Evolutionary conservation across 140 eudicot genomes (phyloP).

Genomic region (Erigeron philadelphicus): DNA sequence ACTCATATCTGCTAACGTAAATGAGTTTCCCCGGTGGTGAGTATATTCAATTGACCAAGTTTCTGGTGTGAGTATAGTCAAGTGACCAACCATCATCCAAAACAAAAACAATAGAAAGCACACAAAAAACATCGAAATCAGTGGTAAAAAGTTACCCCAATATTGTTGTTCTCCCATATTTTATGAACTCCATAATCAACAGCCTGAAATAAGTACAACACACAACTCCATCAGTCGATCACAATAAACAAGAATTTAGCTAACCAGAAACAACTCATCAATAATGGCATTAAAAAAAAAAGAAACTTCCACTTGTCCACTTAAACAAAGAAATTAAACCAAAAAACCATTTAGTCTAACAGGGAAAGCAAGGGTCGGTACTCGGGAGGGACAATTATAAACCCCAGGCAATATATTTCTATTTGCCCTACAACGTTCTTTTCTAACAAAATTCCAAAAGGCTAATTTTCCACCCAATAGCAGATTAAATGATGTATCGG

Average conservation of each 20-base stretch:
- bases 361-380: neutral
- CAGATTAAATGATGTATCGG: no score
- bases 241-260: neutral
- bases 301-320: neutral
- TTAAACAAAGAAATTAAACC: neutral
- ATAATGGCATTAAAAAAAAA: neutral
- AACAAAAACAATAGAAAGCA: neutral
- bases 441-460: neutral
- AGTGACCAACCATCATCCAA: neutral
- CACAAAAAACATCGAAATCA: neutral
- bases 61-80: no score
- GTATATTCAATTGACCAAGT: no score
- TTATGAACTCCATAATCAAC: slow-evolving; percentile 66
- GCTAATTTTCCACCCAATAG: no score
- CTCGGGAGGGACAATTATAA: no score
- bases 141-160: slow-evolving; percentile 48
- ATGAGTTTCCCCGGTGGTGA: no score
- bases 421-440: neutral
- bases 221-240: slow-evolving; percentile 19
- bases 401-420: no score
- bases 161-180: slow-evolving; percentile 62
- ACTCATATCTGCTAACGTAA: no score
- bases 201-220: slow-evolving; percentile 45
- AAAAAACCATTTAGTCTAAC: neutral
- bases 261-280: slow-evolving; percentile 9